Base-by-base conservation (phyloP, 2,329 filamentous ascomycete genomes). In the Stenocarpella maydis region DNA sequence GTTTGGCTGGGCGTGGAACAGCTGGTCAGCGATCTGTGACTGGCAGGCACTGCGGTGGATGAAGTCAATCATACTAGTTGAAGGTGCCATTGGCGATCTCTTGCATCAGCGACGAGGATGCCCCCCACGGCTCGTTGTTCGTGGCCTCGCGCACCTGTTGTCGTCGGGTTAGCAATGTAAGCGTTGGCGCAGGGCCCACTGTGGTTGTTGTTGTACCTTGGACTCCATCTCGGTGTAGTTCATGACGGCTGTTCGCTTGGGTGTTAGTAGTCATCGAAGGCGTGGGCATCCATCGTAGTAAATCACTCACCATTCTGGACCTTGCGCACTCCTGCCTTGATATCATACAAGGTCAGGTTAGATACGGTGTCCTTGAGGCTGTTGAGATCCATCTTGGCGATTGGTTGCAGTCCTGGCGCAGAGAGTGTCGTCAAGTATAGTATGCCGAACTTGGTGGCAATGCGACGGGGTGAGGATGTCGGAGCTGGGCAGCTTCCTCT, bases 51-150 rank as follows among this genome's bases (percentile, higher is more conserved):
- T 39, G n/a, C 5, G 12, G 60, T 34, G 45, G 43, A 37, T 49
- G 15, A 26, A 34, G 19, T 63, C 41, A 54, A 37, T 83, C 93
- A 78, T 85, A 98, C 96, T 98, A 99, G 84, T 95, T 98, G 83
- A 97, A 97, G 70, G 96, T 99, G 77, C 90, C 96, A 81, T 95
- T 97, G 81, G 96, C 94, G 80, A 99, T 99, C 82, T 99, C 96
- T 82, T 98, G 95, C 95, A 98, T 97, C 77, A 92, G 80, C 14
- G 92, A 92, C 31, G 91, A 91, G 15, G 91, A 92, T 63, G 91
- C 90, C 73, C 95, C 96, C 96, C 96, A 99, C 69, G 96, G 96
- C 81, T 99, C 96, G 80, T 98, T 98, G 83, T 99, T 99, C 45
- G 96, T 99, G 37, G 96, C 96, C 86, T 99, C 96, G 81, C 96